Conservation (phyloP, 805 yeast species). For the Suhomyces faveliae region DNA sequence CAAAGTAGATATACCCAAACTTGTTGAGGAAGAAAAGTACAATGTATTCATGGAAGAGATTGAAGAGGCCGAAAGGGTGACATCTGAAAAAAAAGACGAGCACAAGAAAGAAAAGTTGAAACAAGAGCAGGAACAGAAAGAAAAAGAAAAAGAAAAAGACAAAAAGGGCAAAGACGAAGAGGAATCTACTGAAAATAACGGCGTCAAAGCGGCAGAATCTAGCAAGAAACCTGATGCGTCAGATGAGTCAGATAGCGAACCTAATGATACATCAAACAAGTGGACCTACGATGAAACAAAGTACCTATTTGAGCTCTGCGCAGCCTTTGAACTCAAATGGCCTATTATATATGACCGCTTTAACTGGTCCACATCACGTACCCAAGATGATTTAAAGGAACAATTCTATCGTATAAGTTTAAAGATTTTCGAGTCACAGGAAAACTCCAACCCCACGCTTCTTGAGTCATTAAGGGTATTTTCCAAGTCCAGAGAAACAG, state of each 20-base stretch:
- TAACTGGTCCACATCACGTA: conserved; percentile 33
- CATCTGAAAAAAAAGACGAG: conserved; percentile 10
- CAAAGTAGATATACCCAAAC: conserved; percentile 63
- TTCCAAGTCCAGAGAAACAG: conserved; percentile 68
- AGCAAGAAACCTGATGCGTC: not conserved
- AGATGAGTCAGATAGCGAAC: conserved; percentile 32
- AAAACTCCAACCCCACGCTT: conserved; percentile 43
- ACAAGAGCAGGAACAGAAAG: conserved; percentile 8
- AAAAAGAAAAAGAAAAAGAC: conserved; percentile 10
- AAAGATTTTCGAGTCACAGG: conserved; percentile 41
- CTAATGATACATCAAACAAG: conserved; percentile 29
- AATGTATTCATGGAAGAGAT: conserved; percentile 48
- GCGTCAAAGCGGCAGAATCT: not conserved
- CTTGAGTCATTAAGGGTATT: conserved; percentile 62
- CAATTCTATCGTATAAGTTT: conserved; percentile 73
- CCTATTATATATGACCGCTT: conserved; percentile 64
- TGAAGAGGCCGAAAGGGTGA: conserved; percentile 20
- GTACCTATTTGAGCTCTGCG: conserved; percentile 72
- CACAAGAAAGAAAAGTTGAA: conserved; percentile 12
- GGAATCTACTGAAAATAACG: conserved; percentile 3
- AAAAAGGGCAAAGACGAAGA: conserved; percentile 7
- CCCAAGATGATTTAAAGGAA: conserved; percentile 78
- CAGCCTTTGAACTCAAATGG: conserved; percentile 62
- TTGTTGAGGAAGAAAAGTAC: conserved; percentile 61
- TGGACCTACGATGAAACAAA: conserved; percentile 82